Conservation (phyloP, 257 asterid genomes). For the Jacaranda mimosifolia region DNA sequence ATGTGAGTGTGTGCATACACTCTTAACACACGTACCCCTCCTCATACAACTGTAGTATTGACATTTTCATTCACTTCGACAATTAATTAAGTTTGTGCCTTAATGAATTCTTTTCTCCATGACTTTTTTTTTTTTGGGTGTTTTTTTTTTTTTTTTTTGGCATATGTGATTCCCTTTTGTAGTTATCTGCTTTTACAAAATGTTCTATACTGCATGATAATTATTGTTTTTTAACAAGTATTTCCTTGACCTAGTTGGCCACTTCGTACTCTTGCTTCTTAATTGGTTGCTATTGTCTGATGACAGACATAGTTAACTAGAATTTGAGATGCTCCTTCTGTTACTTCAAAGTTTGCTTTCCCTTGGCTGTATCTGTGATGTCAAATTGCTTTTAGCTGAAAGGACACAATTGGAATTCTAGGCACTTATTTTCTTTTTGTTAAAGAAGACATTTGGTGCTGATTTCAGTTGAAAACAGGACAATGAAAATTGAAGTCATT, state of each 20-base stretch:
- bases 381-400: background rate
- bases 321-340: slow-evolving; percentile 8
- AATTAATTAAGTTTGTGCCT: slow-evolving; percentile 4
- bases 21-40: background rate
- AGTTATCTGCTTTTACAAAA: slow-evolving; percentile 18
- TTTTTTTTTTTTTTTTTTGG: background rate
- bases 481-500: background rate
- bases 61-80: slow-evolving; percentile 11
- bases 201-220: background rate
- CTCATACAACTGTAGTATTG: slow-evolving; percentile 13
- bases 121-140: background rate
- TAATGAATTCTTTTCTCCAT: slow-evolving; percentile 8
- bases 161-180: background rate
- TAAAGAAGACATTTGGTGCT: background rate
- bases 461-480: slow-evolving; percentile 4
- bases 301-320: slow-evolving; percentile 9
- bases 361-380: slow-evolving; percentile 11
- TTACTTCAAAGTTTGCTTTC: background rate
- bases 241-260: slow-evolving; percentile 14
- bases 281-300: background rate
- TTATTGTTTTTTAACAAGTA: slow-evolving; percentile 16
- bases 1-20: background rate
- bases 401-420: background rate
- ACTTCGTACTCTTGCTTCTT: background rate
- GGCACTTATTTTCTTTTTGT: background rate